Evolutionary conservation across 78 protist species (phyloP).

Genomic region (Dictyostelium firmibasis): DNA sequence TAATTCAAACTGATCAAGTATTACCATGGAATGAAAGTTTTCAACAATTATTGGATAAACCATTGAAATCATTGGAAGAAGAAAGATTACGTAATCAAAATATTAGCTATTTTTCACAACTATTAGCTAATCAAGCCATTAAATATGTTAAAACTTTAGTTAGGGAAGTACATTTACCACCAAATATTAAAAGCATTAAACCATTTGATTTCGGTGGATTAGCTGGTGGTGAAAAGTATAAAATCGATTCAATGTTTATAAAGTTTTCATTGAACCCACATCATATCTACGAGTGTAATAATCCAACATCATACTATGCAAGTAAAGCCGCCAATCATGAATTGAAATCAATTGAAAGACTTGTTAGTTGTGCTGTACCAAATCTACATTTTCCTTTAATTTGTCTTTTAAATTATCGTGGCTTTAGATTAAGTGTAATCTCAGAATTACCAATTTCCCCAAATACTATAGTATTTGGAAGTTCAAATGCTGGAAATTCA

Average conservation of each 20-base stretch:
- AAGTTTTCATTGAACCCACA: conserved; percentile 73
- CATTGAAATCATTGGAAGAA: conserved; percentile 51
- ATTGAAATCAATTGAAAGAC: conserved; percentile 61
- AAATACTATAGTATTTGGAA: conserved; percentile 59
- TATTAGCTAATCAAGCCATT: conserved; percentile 38
- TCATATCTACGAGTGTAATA: conserved; percentile 41
- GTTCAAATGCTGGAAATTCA: conserved; percentile 72
- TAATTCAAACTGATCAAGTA: neutral
- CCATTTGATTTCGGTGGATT: conserved; percentile 47
- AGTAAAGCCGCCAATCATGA: conserved; percentile 64
- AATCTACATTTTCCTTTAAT: conserved; percentile 79
- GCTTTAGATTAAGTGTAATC: conserved; percentile 62
- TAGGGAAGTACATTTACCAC: conserved; percentile 46
- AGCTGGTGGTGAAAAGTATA: conserved; percentile 66
- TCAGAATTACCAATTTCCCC: conserved; percentile 71
- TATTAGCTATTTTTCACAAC: conserved; percentile 22
- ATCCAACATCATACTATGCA: conserved; percentile 54
- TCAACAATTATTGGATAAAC: conserved; percentile 67
- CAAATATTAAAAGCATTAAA: conserved; percentile 30
- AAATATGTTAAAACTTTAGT: conserved; percentile 70
- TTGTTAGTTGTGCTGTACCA: conserved; percentile 73
- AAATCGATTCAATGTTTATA: conserved; percentile 67
- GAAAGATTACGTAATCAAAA: conserved; percentile 31
- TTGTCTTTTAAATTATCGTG: conserved; percentile 73
- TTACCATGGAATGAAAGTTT: conserved; percentile 77